phyloP scores from a whole-genome alignment of 345 rosid genomes.

The Camelina laxa region DNA sequence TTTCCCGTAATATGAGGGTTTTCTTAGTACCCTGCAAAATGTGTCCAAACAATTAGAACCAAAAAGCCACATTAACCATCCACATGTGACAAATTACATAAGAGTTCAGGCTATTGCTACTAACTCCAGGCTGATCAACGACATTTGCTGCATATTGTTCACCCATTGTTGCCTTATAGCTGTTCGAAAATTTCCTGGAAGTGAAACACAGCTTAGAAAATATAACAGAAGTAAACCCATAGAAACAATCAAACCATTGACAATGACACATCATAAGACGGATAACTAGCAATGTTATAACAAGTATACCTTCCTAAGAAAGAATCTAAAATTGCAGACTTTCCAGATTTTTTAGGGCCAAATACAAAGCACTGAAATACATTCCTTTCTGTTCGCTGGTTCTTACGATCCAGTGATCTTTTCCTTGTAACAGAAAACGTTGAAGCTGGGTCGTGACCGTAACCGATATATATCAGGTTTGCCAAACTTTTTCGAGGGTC shows the following conservation, averaged over 20 bases:
- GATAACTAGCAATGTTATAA: background rate
- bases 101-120: conserved; percentile 36
- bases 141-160: conserved; percentile 65
- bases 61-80: conserved; percentile 1
- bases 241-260: background rate
- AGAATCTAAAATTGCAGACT: conserved; percentile 68
- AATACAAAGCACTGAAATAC: conserved; percentile 73
- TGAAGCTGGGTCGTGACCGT: conserved; percentile 67
- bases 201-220: conserved; percentile 31
- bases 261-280: conserved; percentile 7
- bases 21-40: conserved; percentile 61
- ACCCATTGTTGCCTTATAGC: conserved; percentile 50
- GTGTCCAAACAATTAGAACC: conserved; percentile 9
- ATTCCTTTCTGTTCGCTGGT: conserved; percentile 70
- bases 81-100: background rate
- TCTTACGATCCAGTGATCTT: conserved; percentile 74
- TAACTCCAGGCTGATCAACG: conserved; percentile 72
- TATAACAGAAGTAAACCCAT: conserved; percentile 16
- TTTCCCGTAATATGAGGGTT: conserved; percentile 73
- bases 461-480: conserved; percentile 73
- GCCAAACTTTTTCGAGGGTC: conserved; percentile 69
- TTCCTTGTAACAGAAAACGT: conserved; percentile 64
- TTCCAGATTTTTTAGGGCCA: conserved; percentile 80
- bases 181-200: conserved; percentile 66
- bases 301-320: conserved; percentile 65